Evolutionary conservation across 2,329 filamentous ascomycete species (phyloP), one percentile per base, ranked within the genome.

Genomic region (Colletotrichum euphorbiae): DNA sequence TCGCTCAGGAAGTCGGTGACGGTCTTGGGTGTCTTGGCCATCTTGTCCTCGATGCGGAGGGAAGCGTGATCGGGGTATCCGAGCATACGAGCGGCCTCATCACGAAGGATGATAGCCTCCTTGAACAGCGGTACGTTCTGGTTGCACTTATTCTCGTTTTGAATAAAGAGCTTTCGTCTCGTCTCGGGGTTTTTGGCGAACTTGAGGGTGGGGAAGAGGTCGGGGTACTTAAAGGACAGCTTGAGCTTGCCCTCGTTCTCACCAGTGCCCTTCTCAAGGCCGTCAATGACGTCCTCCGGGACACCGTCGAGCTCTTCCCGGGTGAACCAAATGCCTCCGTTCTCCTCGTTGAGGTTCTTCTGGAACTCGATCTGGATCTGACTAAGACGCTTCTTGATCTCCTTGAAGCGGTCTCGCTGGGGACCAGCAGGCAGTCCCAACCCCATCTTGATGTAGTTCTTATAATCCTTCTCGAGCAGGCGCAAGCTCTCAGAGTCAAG

Each of bases 311-410:
- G 83, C 79, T 96, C 88, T 71, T 91, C 85, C 3, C 80, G 84
- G 1, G 90, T 91, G 74, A 95, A 91, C 92, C 92, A 96, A 59
- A 94, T 80, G 2, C 90, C 91, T n/a, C 90, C 91, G 73, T 90
- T 90, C 80, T 96, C 93, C 78, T 95, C 92, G 75, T 94, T 94
- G 67, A 95, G 82, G 73, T 91, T 92, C 83, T 93, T 94, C 75
- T 91, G 88, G 79, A 93, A 93, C 64, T 89, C 84, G 68, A 94
- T 94, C 74, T 87, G 85, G 72, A 95, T 86, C 77, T 91, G 87
- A 71, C 89, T 92, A 63, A 96, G 82, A 12, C 91, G 83, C 84
- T 93, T 93, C 86, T 93, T 93, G 80, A 95, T 94, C 78, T 91
- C 91, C 83, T 94, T 95, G 85, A 95, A 95, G 50, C 92, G 87